Evolutionary conservation across 1,284 basidiomycete genomes (phyloP).

Genomic region (Pseudozyma thailandica): DNA sequence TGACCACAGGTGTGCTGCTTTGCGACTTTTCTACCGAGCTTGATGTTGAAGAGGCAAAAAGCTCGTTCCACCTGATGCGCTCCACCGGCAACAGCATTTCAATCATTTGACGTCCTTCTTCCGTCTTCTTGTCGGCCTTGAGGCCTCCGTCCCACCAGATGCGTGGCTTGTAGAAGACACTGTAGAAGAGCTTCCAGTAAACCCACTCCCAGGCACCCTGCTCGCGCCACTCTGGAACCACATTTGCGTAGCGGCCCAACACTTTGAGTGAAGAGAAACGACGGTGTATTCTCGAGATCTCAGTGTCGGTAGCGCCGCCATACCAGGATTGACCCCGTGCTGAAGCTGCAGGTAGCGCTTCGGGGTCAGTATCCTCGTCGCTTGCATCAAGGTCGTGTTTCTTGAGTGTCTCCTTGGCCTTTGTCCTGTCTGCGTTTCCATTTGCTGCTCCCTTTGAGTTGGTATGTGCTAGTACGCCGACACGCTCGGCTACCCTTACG

Average conservation of each 20-base stretch:
- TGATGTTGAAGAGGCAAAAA: slow-evolving; percentile 16
- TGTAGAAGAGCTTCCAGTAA: slow-evolving; percentile 52
- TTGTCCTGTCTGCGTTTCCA: neutral
- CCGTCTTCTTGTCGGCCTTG: slow-evolving; percentile 45
- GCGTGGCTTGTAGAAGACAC: slow-evolving; percentile 45
- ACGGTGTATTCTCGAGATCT: slow-evolving; percentile 68
- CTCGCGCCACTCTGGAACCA: slow-evolving; percentile 71
- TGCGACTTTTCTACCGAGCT: neutral
- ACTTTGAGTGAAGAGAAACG: slow-evolving; percentile 63
- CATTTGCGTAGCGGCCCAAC: slow-evolving; percentile 68
- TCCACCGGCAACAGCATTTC: slow-evolving; percentile 50
- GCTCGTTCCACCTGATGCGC: slow-evolving; percentile 42
- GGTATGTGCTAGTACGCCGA: slow-evolving; percentile 32
- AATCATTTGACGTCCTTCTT: slow-evolving; percentile 39
- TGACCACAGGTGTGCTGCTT: neutral
- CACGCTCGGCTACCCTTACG: slow-evolving; percentile 34
- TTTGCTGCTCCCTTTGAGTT: slow-evolving; percentile 8
- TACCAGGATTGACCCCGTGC: slow-evolving; percentile 41
- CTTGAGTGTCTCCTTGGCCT: slow-evolving; percentile 17
- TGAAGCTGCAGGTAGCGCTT: slow-evolving; percentile 4
- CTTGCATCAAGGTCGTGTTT: slow-evolving; percentile 12
- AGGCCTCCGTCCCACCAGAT: slow-evolving; percentile 65
- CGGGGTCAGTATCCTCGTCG: slow-evolving; percentile 5
- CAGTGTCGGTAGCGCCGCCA: slow-evolving; percentile 55
- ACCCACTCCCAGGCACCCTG: slow-evolving; percentile 69